Evolutionary conservation across 2,329 filamentous ascomycete species (phyloP).

Genomic region (Chaetoscypha palmicola): DNA sequence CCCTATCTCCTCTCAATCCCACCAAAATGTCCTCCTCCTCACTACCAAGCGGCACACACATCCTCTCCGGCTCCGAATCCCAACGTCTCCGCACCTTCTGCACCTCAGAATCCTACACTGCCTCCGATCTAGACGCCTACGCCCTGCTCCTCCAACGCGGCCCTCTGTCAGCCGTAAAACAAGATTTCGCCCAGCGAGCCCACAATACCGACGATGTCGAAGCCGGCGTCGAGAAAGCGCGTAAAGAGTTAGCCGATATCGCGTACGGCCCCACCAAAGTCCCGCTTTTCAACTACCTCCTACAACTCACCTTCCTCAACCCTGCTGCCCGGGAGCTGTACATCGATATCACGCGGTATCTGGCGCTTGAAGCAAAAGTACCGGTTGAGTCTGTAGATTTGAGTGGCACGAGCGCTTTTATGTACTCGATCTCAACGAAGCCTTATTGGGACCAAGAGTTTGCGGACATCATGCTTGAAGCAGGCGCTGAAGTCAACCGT

Average conservation of each 20-base stretch:
- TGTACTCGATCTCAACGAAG: conserved; percentile 9
- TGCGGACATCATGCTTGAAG: conserved; percentile 8
- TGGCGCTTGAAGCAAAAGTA: conserved; percentile 7
- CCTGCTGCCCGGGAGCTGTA: conserved; percentile 2
- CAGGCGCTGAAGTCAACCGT: conserved; percentile 6
- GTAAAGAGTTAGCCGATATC: conserved; percentile 2
- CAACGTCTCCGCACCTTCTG: conserved; percentile 6
- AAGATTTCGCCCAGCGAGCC: conserved; percentile 2
- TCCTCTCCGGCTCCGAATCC: conserved; percentile 7
- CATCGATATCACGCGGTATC: conserved; percentile 4
- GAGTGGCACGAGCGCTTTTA: conserved; percentile 7
- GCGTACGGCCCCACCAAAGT: conserved; percentile 9
- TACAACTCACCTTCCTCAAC: conserved; percentile 10
- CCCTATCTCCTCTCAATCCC: no score
- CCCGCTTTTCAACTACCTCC: conserved; percentile 11
- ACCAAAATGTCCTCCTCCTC: neutral
- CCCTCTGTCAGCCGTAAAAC: neutral
- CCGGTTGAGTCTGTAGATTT: conserved; percentile 9
- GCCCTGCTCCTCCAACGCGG: conserved; percentile 4
- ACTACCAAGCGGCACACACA: neutral
- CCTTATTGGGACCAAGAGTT: conserved; percentile 10
- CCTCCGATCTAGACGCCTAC: conserved; percentile 6
- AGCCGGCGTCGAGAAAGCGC: neutral
- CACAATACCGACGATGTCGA: neutral
- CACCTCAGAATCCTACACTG: conserved; percentile 2